A percentile compares a stretch with the other conserved stretches of the same genome.
Evolutionary conservation across 148 eudicot species (phyloP).

Genomic region (Vaccinium macrocarpon): DNA sequence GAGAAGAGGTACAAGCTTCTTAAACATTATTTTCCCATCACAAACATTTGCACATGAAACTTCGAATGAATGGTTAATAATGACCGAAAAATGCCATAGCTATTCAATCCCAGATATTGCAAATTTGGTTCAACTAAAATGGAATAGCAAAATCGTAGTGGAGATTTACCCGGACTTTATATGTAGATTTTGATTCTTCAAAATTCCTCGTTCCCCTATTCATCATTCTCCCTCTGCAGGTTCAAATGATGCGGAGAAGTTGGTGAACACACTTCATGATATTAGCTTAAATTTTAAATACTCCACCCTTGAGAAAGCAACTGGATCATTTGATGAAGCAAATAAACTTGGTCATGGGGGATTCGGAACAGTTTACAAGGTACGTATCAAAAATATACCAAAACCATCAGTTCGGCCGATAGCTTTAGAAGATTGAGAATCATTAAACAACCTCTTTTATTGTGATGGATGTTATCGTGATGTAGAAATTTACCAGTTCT

Average conservation of each 20-base stretch:
- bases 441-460: not conserved
- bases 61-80: not conserved
- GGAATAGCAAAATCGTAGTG: not conserved
- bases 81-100: not conserved
- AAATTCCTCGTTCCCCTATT: not conserved
- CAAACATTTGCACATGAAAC: not conserved
- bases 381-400: not conserved
- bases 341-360: slow-evolving; percentile 78
- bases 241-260: slow-evolving; percentile 50
- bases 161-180: not conserved
- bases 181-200: not conserved
- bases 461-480: not conserved
- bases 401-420: not conserved
- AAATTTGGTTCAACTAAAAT: not conserved
- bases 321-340: slow-evolving; percentile 45
- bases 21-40: not conserved
- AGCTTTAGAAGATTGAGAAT: not conserved
- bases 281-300: slow-evolving; percentile 68
- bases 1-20: slow-evolving; percentile 45
- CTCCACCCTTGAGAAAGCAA: slow-evolving; percentile 63
- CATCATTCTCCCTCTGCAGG: slow-evolving; percentile 22
- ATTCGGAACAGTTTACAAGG: slow-evolving; percentile 71
- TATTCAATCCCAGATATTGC: not conserved
- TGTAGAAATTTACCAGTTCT: not conserved
- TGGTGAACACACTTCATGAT: slow-evolving; percentile 47